Percentiles rank a stretch among this genome's conserved stretches.
Evolutionary conservation across 352 stramenopile species (phyloP).

Genomic region (Albugo candida): DNA sequence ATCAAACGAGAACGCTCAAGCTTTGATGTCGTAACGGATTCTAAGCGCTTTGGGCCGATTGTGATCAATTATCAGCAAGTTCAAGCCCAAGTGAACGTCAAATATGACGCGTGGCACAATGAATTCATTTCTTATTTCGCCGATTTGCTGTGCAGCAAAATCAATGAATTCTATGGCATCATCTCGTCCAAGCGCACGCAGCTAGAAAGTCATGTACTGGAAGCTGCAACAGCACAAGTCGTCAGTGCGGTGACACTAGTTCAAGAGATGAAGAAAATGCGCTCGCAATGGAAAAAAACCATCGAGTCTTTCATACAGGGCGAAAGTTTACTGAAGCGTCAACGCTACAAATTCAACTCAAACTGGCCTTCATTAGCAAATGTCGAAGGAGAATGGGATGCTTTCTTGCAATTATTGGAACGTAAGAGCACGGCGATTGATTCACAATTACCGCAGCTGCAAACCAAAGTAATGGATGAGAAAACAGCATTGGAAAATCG

Average conservation of each 20-base stretch:
- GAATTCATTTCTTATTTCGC: slow-evolving; percentile 94
- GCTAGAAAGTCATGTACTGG: slow-evolving; percentile 89
- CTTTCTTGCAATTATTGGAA: slow-evolving; percentile 81
- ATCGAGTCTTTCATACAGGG: slow-evolving; percentile 85
- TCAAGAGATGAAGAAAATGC: slow-evolving; percentile 69
- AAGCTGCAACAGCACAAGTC: slow-evolving; percentile 91
- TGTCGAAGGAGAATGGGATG: slow-evolving; percentile 91
- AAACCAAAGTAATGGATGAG: slow-evolving; percentile 93
- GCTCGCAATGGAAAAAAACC: slow-evolving; percentile 38
- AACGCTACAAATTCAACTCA: slow-evolving; percentile 87
- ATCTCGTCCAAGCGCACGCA: slow-evolving; percentile 69
- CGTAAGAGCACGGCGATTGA: slow-evolving; percentile 88
- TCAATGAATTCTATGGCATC: slow-evolving; percentile 76
- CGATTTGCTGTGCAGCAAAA: slow-evolving; percentile 84
- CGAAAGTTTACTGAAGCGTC: slow-evolving; percentile 90
- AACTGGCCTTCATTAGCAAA: slow-evolving; percentile 95
- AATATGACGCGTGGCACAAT: slow-evolving; percentile 99
- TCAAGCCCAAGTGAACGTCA: slow-evolving; percentile 88
- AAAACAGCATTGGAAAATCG: slow-evolving; percentile 80
- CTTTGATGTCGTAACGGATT: slow-evolving; percentile 85
- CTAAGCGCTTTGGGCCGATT: slow-evolving; percentile 80
- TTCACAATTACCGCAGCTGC: slow-evolving; percentile 90
- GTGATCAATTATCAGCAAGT: slow-evolving; percentile 84
- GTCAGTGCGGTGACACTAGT: slow-evolving; percentile 84
- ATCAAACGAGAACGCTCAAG: slow-evolving; percentile 88